These are phyloP conservation scores for Acanthamoeba sp. DNA, from an alignment of 208 protist species.

Conservation along the genomic window DNA sequence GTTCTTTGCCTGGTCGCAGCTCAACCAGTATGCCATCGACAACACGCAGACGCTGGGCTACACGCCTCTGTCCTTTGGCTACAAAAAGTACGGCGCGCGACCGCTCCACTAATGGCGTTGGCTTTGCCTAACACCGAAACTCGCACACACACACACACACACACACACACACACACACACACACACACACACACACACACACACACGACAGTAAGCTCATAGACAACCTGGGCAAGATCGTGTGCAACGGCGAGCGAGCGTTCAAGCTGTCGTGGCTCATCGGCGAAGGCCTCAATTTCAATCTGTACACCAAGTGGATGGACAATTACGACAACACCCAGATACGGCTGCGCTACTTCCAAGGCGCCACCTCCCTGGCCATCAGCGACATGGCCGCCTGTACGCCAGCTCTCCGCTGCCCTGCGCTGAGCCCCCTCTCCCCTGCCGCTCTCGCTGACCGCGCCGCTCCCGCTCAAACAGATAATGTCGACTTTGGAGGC, in stretches of 20 bases:
- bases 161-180: neutral
- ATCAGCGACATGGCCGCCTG: neutral
- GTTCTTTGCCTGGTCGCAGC: constrained; percentile 68
- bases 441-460: neutral
- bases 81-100: neutral
- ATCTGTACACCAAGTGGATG: constrained; percentile 39
- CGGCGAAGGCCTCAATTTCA: constrained; percentile 41
- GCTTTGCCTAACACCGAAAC: neutral
- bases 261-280: constrained; percentile 50
- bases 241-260: neutral
- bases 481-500: constrained; percentile 21
- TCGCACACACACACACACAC: no score
- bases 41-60: neutral
- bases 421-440: neutral
- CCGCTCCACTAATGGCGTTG: neutral
- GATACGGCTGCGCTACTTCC: constrained; percentile 5
- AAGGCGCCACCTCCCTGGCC: neutral
- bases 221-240: neutral
- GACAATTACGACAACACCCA: neutral
- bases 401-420: neutral
- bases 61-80: constrained; percentile 21
- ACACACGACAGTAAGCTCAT: neutral
- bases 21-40: constrained; percentile 48
- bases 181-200: neutral
- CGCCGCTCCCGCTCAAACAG: neutral